A percentile compares a stretch with the other conserved stretches of the same genome.
Evolutionary conservation across 257 asterid genomes (phyloP).

Genomic region (Ballota nigra): DNA sequence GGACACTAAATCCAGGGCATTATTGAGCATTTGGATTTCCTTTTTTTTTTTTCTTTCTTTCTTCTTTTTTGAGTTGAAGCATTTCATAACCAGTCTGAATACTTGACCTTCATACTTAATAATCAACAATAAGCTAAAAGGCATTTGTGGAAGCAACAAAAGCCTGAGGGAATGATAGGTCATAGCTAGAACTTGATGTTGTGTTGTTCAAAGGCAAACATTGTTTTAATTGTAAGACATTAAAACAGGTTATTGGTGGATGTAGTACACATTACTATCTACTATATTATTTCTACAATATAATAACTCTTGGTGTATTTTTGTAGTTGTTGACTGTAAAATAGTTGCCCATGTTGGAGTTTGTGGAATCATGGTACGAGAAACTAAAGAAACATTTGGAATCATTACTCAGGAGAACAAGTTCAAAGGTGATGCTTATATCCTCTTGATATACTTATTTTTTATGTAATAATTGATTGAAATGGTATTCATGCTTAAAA

Average conservation of each 20-base stretch:
- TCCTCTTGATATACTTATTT: not conserved
- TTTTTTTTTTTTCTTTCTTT: not conserved
- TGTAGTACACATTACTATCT: not conserved
- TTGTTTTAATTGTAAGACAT: not conserved
- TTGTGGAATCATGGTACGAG: conserved; percentile 78
- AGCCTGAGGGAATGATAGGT: not conserved
- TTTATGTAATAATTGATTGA: not conserved
- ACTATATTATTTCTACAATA: not conserved
- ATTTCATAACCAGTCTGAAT: not conserved
- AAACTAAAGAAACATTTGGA: conserved; percentile 86
- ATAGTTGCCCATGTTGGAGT: conserved; percentile 48
- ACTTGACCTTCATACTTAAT: not conserved
- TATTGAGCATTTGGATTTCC: not conserved
- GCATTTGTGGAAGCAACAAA: not conserved
- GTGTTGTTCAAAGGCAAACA: not conserved
- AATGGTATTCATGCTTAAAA: not conserved
- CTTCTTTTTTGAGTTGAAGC: not conserved
- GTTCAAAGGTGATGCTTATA: conserved; percentile 59
- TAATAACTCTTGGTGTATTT: conserved; percentile 14
- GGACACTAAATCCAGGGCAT: not conserved
- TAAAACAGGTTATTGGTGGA: not conserved
- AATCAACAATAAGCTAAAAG: not conserved
- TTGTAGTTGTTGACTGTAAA: conserved; percentile 72
- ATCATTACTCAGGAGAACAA: conserved; percentile 72
- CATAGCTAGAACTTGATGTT: not conserved